Base-by-base conservation (phyloP, 371 early-diverging fungal genomes). In the Mucor ambiguus region DNA sequence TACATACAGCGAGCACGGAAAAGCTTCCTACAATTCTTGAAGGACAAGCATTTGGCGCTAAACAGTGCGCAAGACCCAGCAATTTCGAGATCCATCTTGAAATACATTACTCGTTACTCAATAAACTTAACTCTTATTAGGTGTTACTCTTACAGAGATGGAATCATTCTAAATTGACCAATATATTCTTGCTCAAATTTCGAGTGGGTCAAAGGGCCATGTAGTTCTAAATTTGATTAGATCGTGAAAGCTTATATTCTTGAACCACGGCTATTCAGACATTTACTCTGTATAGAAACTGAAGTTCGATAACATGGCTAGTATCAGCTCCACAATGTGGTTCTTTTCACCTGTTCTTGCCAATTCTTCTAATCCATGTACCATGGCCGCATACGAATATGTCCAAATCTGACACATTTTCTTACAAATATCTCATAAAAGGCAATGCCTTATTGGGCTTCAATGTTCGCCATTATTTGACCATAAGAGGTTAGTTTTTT, bases 401-500 rank as follows among this genome's bases (percentile, higher is more conserved):
- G 24, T 49, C 26, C 26, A 49, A 22, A 49, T 26, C 49, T 49
- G 49, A 49, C 49, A 49, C 49, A 26, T 49, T 24, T 49, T 49
- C 24, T 24, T 49, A 20, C 22, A 46, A 18, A 46, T 5, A 46
- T 22, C 22, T 46, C 22, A 8, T 49, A 49, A 49, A 24, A 49
- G 26, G 49, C 26, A 49, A 49, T 24, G 22, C 22, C 49, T 10
- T 26, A 49, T 24, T 49, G 49, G 26, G 24, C 49, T 49, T 49
- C 24, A 49, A 49, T 24, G 22, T 12, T 49, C 49, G 49, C 49
- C 49, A 49, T 49, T 49, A 49, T 49, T 49, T 49, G 49, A 49
- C 49, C 49, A 49, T 12, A 49, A 49, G 12, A 49, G 24, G 49
- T 14, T 49, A 49, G 49, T 49, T 49, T 49, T 24, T 3, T 26